These are phyloP conservation scores for Beauveria brongniartii DNA, from an alignment of 2,329 filamentous ascomycete species.

Conservation along the genomic window DNA sequence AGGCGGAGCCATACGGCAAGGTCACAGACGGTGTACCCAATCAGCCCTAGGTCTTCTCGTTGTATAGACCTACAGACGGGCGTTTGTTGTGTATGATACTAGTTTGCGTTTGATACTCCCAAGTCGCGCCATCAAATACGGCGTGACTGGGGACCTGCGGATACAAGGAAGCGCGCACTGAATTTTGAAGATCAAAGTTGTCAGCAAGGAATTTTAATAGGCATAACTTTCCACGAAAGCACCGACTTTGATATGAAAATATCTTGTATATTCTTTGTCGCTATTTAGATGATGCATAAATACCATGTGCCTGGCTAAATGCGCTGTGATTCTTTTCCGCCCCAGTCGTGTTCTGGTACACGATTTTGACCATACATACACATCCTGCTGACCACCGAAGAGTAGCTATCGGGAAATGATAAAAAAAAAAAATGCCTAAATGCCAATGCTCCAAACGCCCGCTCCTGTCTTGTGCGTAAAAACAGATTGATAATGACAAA, in stretches of 20 bases:
- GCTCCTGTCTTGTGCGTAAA: not conserved
- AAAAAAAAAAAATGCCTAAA: not conserved
- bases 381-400: not conserved
- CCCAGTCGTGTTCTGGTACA: not conserved
- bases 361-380: not conserved
- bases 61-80: no score
- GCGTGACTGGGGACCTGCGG: no score
- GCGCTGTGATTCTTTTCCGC: not conserved
- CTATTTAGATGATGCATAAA: not conserved
- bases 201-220: no score
- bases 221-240: no score
- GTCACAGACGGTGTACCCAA: slow-evolving; percentile 30
- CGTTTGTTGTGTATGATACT: not conserved
- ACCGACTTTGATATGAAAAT: no score
- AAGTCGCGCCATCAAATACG: no score
- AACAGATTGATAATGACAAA: not conserved
- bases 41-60: not conserved
- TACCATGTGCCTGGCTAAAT: not conserved
- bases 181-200: no score
- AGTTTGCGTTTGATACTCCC: no score
- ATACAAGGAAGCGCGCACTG: no score
- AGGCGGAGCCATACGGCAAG: slow-evolving; percentile 28
- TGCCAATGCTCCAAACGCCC: slow-evolving; percentile 4
- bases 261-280: not conserved
- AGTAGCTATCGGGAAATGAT: no score